Base-by-base conservation (phyloP, 1,284 basidiomycete genomes). In the Melampsora abietis-canadensis region DNA sequence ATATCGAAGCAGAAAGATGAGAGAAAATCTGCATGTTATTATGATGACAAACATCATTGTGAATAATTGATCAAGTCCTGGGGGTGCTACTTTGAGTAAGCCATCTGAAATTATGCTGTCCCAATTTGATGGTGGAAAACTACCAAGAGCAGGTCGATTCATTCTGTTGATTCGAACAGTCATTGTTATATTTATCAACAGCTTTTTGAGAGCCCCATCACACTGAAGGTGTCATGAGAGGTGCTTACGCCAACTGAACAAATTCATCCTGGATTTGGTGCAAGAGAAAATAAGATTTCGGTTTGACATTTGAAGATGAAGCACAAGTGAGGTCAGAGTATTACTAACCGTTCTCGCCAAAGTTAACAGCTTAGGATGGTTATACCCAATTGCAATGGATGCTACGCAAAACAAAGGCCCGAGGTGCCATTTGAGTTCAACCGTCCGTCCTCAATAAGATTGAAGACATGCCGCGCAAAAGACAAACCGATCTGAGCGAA, bases 91-190 rank as follows among this genome's bases (percentile, higher is more conserved):
- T 24, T 80, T 84, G 76, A 85, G 81, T 44, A 86, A 80, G 27
- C 85, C 84, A 0, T 82, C 81, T 63, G 84, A 80, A 68, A 85
- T 80, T 70, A 80, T 82, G 69, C 83, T 80, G 7, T 81, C 80
- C 84, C 84, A 86, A 62, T 84, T 80, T 15, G 80, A 81, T 4
- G 84, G 83, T 2, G 86, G 86, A 81, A 86, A 87, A 12, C 82
- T 82, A 10, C 85, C 86, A 17, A 87, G 80, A 12, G 85, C 85
- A 3, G 85, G 85, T 74, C 85, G 80, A 79, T 85, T 85, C 79
- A 85, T 82, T 7, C 77, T 78, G 67, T 6, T 27, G 14, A n/a
- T 48, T 34, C 4, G 17, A 48, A 4, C 8, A 30, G 21, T 24
- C 51, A 7, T 46, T 40, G 31, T 30, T 64, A 27, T n/a, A 54